Base-by-base conservation (phyloP, 2,329 filamentous ascomycete species). In the Hymenoscyphus salicellus region DNA sequence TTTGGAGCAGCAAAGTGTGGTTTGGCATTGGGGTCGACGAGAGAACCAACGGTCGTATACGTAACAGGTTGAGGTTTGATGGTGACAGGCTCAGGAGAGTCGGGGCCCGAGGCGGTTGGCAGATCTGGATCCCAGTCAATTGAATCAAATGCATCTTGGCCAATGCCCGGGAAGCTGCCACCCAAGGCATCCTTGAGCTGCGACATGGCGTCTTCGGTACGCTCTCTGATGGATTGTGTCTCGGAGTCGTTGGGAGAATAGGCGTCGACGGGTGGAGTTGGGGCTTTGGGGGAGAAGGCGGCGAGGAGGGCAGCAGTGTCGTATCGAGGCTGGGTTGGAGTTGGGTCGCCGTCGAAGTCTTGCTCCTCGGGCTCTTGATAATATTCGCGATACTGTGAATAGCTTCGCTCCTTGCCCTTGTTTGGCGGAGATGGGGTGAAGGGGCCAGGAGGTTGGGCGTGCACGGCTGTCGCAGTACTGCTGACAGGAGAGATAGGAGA, bases 1-100 rank as follows among this genome's bases (percentile, higher is more conserved):
- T 74, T 73, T 3, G 75, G 75, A 28, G 75, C 72, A 33, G 72
- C 64, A 43, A 77, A 74, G 56, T 72, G 72, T 26, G 70, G 72
- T 23, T 70, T 66, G 2, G 62, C 63, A 52, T 72, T 73, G 1
- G 72, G 72, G 60, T 76, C 72, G 26, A 75, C 73, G 26, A 73
- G 61, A 28, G 75, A 77, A 8, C 75, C 75, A 38, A 77, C 75
- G 1, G 75, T 77, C 11, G 74, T 77, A 60, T 76, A 77, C 6
- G 74, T 66, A 14, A 52, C 61, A 3, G 69, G 68, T 62, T 74
- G 69, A n/a, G 71, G 70, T 32, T 70, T 71, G n/a, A 69, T 61
- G 1, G 64, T 56, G 5, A 75, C 60, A 20, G 71, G 72, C 58
- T 75, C 72, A 32, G 74, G 73, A 7, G 74, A 75, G 20, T 73